Base-by-base conservation (phyloP, 495 filamentous ascomycete genomes). In the Penicillium cinerascens region DNA sequence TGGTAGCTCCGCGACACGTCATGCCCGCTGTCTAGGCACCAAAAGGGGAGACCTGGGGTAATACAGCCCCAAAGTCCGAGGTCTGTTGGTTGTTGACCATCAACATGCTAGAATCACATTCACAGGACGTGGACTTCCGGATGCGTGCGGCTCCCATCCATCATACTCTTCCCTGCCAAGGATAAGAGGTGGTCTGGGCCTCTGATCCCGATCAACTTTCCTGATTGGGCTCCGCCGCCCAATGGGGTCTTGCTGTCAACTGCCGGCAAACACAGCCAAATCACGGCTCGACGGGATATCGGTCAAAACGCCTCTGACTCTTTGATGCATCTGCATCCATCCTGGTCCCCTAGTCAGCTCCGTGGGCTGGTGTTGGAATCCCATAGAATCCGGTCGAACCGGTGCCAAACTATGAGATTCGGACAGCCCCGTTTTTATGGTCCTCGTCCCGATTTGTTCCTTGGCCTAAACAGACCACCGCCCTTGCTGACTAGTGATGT, bases 161-260 rank as follows among this genome's bases (percentile, higher is more conserved):
- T 20, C 13, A 25, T 43, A 22, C 41, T 13, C 41, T n/a, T 43
- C 41, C 16, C 10, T 42, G 57, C 52, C 57, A 60, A 51, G 57
- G 57, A 59, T 59, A 55, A 60, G 58, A 45, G 56, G 53, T 60
- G 58, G 58, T 60, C 58, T 60, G 58, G 58, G 49, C 58, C 53
- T 18, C 38, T 20, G 22, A 54, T 25, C 52, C 38, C 26, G 22
- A 54, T 25, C 52, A n/a, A 26, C 27, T 25, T 29, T 35, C 35
- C 39, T 44, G 49, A 51, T 51, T 51, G 49, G 49, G 6, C 13
- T 33, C 10, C 29, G 3, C 29, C 1, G 7, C 27, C 27, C 10
- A 33, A 29, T 29, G 5, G 26, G 29, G 4, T 4, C 7, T 4
- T 1, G 1, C 29, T 33, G 29, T 33, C 9, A 33, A 1, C 29